Evolutionary conservation across 2,329 filamentous ascomycete genomes (phyloP), one percentile per base, ranked within the genome.

Genomic region (Fusarium drepaniforme): DNA sequence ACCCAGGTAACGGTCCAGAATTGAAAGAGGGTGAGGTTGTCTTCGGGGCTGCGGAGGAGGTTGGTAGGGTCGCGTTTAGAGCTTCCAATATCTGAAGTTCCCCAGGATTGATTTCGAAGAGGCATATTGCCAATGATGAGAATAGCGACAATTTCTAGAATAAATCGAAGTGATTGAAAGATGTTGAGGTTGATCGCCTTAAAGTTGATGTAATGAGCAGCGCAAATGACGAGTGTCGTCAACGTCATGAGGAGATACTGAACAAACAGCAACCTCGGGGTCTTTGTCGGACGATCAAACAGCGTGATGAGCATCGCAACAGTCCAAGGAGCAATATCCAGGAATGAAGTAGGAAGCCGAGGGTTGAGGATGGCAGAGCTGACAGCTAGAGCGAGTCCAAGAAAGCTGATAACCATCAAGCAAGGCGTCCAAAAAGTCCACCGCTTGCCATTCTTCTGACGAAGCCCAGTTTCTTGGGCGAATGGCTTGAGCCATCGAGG

Each of bases 1-100:
- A 97, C 92, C 95, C 95, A 98, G 0, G 90, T 93, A 33, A 97
- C 93, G 8, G 90, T 92, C 90, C 96, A 93, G 83, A 94, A 98
- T 75, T 96, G 93, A 89, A 94, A 95, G 1, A 96, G 85, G 1
- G 89, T 93, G 28, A 97, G 81, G 73, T 93, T 91, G 76, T 98
- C 95, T 81, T 98, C 95, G 0, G 95, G 87, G 42, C 89, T 91
- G 65, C 94, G 92, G n/a, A 93, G 73, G 16, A 80, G 74, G 30
- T 77, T 75, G 3, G 78, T 82, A 0, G 83, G 83, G 8, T 78
- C 66, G 2, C 71, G 66, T 21, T 68, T 68, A 5, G 74, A 15
- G 56, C 71, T 80, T 59, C 80, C 83, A 21, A 85, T 85, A 3
- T 82, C 76, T 2, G 76, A 64, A 0, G 71, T 57, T 6, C 78